These are phyloP conservation scores for Populus davidiana DNA, from an alignment of 345 rosid species.

Conservation along the genomic window DNA sequence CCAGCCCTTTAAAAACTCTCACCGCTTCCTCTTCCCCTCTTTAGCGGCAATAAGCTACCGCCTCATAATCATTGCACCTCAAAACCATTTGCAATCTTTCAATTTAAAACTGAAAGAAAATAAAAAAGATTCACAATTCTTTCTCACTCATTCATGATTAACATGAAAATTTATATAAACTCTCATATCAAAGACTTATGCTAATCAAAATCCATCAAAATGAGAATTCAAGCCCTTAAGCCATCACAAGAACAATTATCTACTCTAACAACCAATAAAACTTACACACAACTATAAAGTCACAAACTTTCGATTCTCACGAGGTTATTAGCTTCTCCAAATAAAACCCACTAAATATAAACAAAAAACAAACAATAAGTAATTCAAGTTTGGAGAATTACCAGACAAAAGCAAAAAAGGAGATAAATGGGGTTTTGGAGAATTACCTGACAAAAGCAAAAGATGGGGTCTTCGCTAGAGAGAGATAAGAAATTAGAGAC, in stretches of 20 bases:
- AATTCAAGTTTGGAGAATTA: not conserved
- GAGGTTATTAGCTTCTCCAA: not conserved
- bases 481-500: not conserved
- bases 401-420: not conserved
- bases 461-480: not conserved
- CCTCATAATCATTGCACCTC: not conserved
- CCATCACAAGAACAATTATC: not conserved
- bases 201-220: not conserved
- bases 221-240: not conserved
- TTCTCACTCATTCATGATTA: not conserved
- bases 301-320: not conserved
- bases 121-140: not conserved
- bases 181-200: not conserved
- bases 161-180: not conserved
- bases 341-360: not conserved
- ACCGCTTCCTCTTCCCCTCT: not conserved
- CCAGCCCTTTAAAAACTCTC: not conserved
- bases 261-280: not conserved
- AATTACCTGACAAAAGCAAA: slow-evolving; percentile 2
- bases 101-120: not conserved
- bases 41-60: not conserved
- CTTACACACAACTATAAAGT: not conserved
- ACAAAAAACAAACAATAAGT: not conserved
- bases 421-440: not conserved
- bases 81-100: not conserved